Evolutionary conservation across 306 rosid genomes (phyloP).

Genomic region (Benincasa hispida): DNA sequence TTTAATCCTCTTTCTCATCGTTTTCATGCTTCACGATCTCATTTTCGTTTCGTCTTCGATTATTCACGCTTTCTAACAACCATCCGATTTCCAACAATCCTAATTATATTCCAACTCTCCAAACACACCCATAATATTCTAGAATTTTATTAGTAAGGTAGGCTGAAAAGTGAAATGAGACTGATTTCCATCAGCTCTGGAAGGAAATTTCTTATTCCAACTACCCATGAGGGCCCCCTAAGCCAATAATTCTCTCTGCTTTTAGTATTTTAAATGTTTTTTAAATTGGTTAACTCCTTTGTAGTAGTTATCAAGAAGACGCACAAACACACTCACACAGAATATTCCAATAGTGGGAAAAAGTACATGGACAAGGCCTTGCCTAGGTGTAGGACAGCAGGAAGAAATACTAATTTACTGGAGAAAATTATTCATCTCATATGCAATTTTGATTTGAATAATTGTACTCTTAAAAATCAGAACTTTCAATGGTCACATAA

Average conservation of each 20-base stretch:
- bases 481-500: background rate
- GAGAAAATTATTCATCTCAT: background rate
- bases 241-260: background rate
- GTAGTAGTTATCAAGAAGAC: background rate
- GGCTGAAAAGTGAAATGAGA: background rate
- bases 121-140: background rate
- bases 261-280: background rate
- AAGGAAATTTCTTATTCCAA: background rate
- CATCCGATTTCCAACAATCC: no score
- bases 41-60: no score
- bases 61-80: no score
- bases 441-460: background rate
- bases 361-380: background rate
- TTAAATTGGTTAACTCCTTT: background rate
- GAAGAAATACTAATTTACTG: background rate
- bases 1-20: no score
- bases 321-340: background rate
- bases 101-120: no score
- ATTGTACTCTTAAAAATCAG: background rate
- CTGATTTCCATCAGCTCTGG: background rate
- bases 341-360: background rate
- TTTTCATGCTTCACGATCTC: no score
- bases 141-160: background rate
- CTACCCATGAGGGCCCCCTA: background rate
- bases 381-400: background rate